These are phyloP conservation scores for Wallacemonas sp. DNA, from an alignment of 208 protist species.

Conservation along the genomic window DNA sequence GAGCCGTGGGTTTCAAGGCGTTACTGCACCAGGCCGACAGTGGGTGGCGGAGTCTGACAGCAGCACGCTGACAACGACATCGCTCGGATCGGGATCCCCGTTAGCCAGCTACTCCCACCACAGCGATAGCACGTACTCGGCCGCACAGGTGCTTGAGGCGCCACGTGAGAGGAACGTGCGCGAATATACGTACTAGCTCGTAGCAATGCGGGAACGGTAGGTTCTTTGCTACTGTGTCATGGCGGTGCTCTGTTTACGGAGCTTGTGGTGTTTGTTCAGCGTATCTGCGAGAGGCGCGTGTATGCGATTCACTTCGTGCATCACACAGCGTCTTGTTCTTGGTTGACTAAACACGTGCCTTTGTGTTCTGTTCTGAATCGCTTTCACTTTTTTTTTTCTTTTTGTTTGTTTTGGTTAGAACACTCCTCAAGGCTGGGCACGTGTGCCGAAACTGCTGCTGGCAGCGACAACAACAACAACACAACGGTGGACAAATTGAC, in stretches of 20 bases:
- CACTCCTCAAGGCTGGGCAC: neutral
- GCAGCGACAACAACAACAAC: too few species aligned
- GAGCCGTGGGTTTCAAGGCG: too few species aligned
- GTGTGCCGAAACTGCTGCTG: too few species aligned
- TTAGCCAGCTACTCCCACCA: neutral
- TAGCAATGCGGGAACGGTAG: too few species aligned
- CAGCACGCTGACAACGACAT: constrained; percentile 8
- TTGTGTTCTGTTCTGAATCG: constrained; percentile 2
- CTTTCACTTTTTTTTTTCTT: constrained; percentile 13
- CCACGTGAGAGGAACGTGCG: neutral
- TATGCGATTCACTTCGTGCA: too few species aligned
- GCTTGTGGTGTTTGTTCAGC: too few species aligned
- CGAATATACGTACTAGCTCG: constrained; percentile 8
- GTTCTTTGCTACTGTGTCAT: too few species aligned
- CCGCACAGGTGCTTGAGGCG: neutral
- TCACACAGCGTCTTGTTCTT: neutral
- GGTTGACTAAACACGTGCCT: neutral
- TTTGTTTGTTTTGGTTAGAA: neutral
- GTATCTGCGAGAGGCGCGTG: too few species aligned
- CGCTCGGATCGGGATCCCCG: neutral
- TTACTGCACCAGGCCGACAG: too few species aligned
- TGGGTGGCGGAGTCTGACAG: neutral
- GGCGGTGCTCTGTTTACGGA: too few species aligned
- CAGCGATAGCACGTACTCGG: constrained; percentile 3
- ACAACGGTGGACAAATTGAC: too few species aligned